Base-by-base conservation (phyloP, 2,329 filamentous ascomycete genomes). In the Aspergillus quadrilineatus region DNA sequence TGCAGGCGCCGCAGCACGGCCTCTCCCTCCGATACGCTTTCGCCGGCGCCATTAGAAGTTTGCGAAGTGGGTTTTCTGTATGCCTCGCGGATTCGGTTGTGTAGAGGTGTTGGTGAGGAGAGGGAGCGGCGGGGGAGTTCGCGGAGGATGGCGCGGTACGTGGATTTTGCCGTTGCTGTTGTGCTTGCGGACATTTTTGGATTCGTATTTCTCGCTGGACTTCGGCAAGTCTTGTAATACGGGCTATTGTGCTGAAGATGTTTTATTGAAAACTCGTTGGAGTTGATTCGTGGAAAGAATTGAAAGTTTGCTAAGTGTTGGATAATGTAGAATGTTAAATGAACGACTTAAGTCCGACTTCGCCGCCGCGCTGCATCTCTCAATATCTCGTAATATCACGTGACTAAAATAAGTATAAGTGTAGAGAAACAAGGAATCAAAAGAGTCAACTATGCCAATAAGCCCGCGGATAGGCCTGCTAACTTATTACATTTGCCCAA, bases 91-190 rank as follows among this genome's bases (percentile, higher is more conserved):
- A 95, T 82, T 51, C 84, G 85, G 55, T 79, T 72, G 75, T 93
- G 89, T 12, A 95, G 77, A 2, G 86, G 84, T 0, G 90, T 88
- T 39, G 87, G 86, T 26, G 80, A 75, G 61, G 83, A 79, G 66
- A 84, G 73, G 2, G 82, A 80, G 5, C 87, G 87, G 6, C 88
- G 84, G 1, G 93, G 93, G 7, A 97, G 86, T 78, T 97, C 92
- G 73, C 93, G 91, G 55, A 97, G 85, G 69, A 97, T 81, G 42
- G 88, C 84, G 67, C 93, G 90, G 82, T 97, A 97, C 70, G 96
- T 82, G 36, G 90, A 85, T 68, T 90, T 90, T 41, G 82, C 72
- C 60, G 80, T 73, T 5, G 47, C 26, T 39, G 75, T 67, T 46
- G 73, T 43, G 34, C 26, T 28, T 28, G 65, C 44, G 22, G 58